Percentiles rank a stretch among this genome's conserved stretches.
phyloP scores from a whole-genome alignment of 495 filamentous ascomycete species.

The Neurospora pannonica region DNA sequence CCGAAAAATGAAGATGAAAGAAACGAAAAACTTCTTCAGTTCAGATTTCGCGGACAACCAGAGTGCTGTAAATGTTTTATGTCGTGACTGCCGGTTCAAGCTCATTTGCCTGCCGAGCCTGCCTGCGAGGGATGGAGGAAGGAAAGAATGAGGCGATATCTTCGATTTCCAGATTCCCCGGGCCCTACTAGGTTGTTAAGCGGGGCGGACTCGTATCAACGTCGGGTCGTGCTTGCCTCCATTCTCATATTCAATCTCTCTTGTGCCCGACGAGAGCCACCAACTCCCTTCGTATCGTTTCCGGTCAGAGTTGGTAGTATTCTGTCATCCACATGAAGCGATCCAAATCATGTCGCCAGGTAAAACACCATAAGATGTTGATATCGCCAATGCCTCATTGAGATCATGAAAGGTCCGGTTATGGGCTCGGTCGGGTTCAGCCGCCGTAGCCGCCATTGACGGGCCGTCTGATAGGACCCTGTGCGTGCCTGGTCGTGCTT shows the following conservation, averaged over 20 bases:
- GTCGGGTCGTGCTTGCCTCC: neutral
- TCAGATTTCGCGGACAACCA: neutral
- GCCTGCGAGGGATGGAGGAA: neutral
- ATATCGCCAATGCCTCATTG: neutral
- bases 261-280: neutral
- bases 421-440: neutral
- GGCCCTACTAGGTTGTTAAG: neutral
- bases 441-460: neutral
- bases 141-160: neutral
- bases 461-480: neutral
- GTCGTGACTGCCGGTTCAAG: neutral
- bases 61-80: neutral
- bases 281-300: neutral
- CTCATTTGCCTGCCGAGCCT: neutral
- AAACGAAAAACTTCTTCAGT: neutral
- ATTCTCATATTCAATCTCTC: neutral
- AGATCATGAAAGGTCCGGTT: neutral
- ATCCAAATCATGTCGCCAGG: neutral
- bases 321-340: neutral
- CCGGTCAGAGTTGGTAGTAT: neutral
- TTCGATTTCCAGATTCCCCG: neutral
- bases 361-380: neutral
- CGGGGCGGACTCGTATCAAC: neutral
- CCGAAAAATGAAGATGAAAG: neutral
- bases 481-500: neutral